Conservation (phyloP, 208 protist genomes). For the Entamoeba dispar region DNA sequence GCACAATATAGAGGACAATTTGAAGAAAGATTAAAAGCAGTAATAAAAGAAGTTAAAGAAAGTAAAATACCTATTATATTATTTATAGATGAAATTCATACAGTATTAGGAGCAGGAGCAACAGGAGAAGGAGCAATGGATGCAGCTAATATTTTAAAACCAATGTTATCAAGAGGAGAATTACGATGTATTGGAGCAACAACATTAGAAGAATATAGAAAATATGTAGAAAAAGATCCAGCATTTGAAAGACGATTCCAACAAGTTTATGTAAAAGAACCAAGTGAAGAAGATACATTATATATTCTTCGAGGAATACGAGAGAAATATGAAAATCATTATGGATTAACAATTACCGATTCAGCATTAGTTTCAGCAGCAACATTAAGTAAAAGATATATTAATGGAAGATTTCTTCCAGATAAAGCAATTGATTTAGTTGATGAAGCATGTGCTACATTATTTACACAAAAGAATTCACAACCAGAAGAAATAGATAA, state of each 20-base stretch:
- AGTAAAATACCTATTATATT: too few species aligned
- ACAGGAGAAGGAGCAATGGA: too few species aligned
- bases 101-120: too few species aligned
- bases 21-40: too few species aligned
- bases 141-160: slow-evolving; percentile 86
- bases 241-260: slow-evolving; percentile 91
- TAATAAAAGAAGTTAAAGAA: too few species aligned
- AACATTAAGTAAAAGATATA: not conserved
- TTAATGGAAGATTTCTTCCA: slow-evolving; percentile 44
- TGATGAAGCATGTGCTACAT: slow-evolving; percentile 54
- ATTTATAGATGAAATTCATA: too few species aligned
- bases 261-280: slow-evolving; percentile 42
- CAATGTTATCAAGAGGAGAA: slow-evolving; percentile 69
- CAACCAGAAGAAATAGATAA: slow-evolving; percentile 75
- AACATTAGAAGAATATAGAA: slow-evolving; percentile 78
- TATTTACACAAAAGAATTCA: slow-evolving; percentile 46
- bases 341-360: slow-evolving; percentile 57
- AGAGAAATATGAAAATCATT: slow-evolving; percentile 41
- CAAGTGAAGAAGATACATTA: slow-evolving; percentile 72
- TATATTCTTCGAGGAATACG: slow-evolving; percentile 67
- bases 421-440: slow-evolving; percentile 95
- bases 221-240: too few species aligned
- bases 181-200: slow-evolving; percentile 78
- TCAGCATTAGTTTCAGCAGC: not conserved
- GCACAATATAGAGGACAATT: too few species aligned